These are phyloP conservation scores for Monilinia polystroma DNA, from an alignment of 2,329 filamentous ascomycete genomes.

Conservation along the genomic window DNA sequence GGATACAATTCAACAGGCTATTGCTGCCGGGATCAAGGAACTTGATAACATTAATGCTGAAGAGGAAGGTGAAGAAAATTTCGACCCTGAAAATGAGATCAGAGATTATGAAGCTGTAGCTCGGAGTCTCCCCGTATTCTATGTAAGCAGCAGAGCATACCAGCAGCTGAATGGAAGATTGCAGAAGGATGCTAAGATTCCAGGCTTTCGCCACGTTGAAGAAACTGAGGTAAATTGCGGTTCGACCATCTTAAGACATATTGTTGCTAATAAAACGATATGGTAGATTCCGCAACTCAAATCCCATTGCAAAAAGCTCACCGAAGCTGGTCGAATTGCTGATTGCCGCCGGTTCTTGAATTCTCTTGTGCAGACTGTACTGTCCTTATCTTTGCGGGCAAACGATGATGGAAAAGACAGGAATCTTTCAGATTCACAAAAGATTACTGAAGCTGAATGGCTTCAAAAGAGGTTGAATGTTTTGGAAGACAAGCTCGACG, in stretches of 20 bases:
- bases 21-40: constrained; percentile 58
- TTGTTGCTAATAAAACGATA: not conserved
- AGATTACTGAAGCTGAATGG: constrained; percentile 42
- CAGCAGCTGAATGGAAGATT: constrained; percentile 59
- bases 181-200: constrained; percentile 50
- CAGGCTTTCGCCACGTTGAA: constrained; percentile 52
- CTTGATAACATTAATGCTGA: constrained; percentile 54
- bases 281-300: constrained; percentile 29
- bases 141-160: constrained; percentile 61
- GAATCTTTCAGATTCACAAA: constrained; percentile 45
- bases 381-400: constrained; percentile 53
- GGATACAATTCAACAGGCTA: constrained; percentile 55
- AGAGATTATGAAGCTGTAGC: constrained; percentile 60
- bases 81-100: constrained; percentile 53
- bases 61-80: constrained; percentile 54
- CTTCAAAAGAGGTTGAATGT: constrained; percentile 43
- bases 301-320: constrained; percentile 57
- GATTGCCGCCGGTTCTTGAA: constrained; percentile 52
- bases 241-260: not conserved
- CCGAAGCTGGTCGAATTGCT: constrained; percentile 48
- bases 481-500: constrained; percentile 46
- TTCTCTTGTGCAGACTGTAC: constrained; percentile 50
- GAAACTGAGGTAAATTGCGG: constrained; percentile 50
- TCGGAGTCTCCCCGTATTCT: constrained; percentile 59
- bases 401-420: constrained; percentile 45